Evolutionary conservation across 2,329 filamentous ascomycete genomes (phyloP), one percentile per base, ranked within the genome.

Genomic region (Fusarium buharicum): DNA sequence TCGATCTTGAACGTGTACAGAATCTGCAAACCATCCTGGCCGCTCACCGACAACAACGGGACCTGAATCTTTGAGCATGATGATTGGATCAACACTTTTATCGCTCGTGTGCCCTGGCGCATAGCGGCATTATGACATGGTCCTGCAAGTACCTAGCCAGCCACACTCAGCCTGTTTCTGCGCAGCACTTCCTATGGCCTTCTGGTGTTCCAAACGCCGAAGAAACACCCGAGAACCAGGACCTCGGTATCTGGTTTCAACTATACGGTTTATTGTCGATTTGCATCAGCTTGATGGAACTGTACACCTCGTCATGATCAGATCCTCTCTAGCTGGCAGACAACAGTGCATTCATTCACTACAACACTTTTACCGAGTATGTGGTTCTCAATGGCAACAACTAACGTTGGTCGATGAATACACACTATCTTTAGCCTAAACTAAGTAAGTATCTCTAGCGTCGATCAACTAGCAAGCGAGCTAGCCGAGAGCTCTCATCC

Each of bases 141-240:
- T 34, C 18, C 18, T 47, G 41, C 34, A 52, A 47, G 41, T 13
- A 33, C 5, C 13, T 44, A 17, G 31, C 30, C 41, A 33, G 40
- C 47, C 47, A 47, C 33, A 16, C 17, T 18, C 28, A 44, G 30
- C 20, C 28, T 52, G 27, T 36, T 48, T 47, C 46, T 48, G 14
- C 33, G 18, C 17, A 51, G 22, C 20, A 17, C 17, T 50, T 36
- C 20, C 18, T 31, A 31, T 48, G 43, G 20, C 40, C 20, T 18
- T 31, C 33, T 48, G 43, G 14, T 30, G 31, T 24, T 16, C 13
- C 24, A 38, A 7, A 18, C 12, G 18, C 34, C 28, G 17, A n/a
- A 37, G 37, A 43, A 34, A 44, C 48, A 33, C 33, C 52, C 44
- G 17, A 58, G 56, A 61, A 41, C 61, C 61, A 58, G 56, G 61